Base-by-base conservation (phyloP, 257 asterid genomes). In the Anisodus acutangulus region DNA sequence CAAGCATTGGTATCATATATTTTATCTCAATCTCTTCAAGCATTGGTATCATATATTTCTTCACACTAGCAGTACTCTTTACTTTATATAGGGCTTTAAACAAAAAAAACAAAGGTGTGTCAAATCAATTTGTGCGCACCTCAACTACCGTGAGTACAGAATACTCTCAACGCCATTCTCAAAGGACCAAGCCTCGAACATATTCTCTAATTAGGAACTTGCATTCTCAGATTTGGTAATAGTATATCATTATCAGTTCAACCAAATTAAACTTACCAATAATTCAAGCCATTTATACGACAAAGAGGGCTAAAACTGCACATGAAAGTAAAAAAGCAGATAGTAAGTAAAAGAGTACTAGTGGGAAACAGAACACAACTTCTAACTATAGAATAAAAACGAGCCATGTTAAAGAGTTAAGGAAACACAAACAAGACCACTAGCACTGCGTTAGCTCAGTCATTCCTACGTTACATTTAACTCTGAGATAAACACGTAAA, bases 401-500 rank as follows among this genome's bases (percentile, higher is more conserved):
- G 12, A 53, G 53, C 64, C 11, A 8, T 78, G 82, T 78, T 41
- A 41, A 22, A 51, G 64, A 76, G 81, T 58, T 51, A 35, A 31
- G 4, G 49, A n/a, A 49, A 66, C 59, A 82, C 22, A 82, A 39
- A 64, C n/a, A 6, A 16, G 81, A 35, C 85, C 82, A 86, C 93
- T 67, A 88, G 85, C 89, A 88, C 89, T 87, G 88, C 59, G 88
- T 88, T 87, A 89, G 90, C 91, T 84, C 86, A 84, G 59, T 45
- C 62, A 79, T 84, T 83, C 93, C 91, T 89, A 91, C 85, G 90
- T 86, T 89, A 91, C 92, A 92, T 84, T 86, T 64, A 86, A 55
- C 63, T 11, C 81, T 39, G 84, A 85, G 85, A 92, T 84, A 86
- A 87, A 87, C 79, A 92, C 63, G 88, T 76, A 83, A 90, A 4